Percentiles rank a stretch among this genome's conserved stretches.
phyloP scores from a whole-genome alignment of 495 filamentous ascomycete genomes.

The Talaromyces ruber region DNA sequence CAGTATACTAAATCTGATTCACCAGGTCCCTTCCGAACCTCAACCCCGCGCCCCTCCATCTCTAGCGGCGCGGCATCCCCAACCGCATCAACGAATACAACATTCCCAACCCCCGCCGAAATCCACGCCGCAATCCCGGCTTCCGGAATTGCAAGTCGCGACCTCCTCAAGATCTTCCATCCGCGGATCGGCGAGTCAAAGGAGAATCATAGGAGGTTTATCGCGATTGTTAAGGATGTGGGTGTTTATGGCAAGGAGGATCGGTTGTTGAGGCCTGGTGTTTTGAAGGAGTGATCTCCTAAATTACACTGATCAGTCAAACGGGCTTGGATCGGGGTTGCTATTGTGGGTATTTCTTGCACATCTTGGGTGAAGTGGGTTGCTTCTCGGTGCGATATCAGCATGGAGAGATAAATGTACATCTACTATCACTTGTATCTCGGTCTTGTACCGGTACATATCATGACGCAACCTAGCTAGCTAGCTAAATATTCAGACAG shows the following conservation, averaged over 20 bases:
- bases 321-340: not conserved
- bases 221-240: constrained; percentile 39
- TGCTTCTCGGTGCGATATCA: not conserved
- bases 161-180: constrained; percentile 54
- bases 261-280: constrained; percentile 30
- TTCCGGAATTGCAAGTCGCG: constrained; percentile 56
- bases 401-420: not conserved
- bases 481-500: not conserved
- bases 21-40: constrained; percentile 7
- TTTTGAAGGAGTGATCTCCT: constrained; percentile 18
- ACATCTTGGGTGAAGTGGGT: not conserved
- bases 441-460: not conserved
- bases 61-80: constrained; percentile 22
- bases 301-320: not conserved
- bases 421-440: not conserved
- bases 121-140: constrained; percentile 59
- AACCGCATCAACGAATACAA: constrained; percentile 20
- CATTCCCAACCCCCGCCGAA: constrained; percentile 57
- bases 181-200: constrained; percentile 44
- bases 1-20: not conserved
- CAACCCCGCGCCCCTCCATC: constrained; percentile 1
- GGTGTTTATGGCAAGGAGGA: constrained; percentile 39
- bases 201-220: constrained; percentile 35
- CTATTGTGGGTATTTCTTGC: not conserved
- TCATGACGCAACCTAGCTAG: not conserved